phyloP scores from a whole-genome alignment of 768 basidiomycete species.

The Boletus vinaceobasis region DNA sequence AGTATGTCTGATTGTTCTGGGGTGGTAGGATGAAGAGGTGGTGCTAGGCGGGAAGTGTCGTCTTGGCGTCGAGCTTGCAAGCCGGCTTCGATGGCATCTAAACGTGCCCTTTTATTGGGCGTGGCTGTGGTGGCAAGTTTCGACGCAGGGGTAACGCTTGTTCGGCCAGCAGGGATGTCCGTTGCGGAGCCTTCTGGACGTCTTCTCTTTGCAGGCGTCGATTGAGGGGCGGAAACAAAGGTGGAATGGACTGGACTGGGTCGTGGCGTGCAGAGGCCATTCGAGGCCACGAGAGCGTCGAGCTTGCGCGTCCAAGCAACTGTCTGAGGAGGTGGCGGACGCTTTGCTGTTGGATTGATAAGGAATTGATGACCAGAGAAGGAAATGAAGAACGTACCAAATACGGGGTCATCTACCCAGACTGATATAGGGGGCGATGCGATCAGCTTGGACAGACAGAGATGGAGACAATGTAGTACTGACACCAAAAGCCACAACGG shows the following conservation, averaged over 20 bases:
- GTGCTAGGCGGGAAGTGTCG: neutral
- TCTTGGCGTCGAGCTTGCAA: slow-evolving; percentile 1
- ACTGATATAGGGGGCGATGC: slow-evolving; percentile 17
- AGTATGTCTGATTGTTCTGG: slow-evolving; percentile 2
- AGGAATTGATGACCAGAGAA: neutral
- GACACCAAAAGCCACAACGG: slow-evolving; percentile 37
- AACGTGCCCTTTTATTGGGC: neutral
- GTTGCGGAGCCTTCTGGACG: neutral
- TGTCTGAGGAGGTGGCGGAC: neutral
- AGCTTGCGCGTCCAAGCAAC: neutral
- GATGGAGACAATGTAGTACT: neutral
- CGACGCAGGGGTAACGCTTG: neutral
- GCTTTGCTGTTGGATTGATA: neutral
- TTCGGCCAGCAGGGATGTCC: neutral
- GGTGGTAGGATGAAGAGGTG: neutral
- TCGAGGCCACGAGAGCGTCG: neutral
- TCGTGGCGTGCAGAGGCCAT: neutral
- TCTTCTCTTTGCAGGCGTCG: slow-evolving; percentile 6
- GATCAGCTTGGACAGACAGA: neutral
- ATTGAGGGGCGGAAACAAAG: neutral
- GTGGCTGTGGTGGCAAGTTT: neutral
- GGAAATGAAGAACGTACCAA: slow-evolving; percentile 1
- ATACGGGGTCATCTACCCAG: slow-evolving; percentile 31
- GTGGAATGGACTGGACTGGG: neutral
- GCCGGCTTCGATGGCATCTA: slow-evolving; percentile 12